Evolutionary conservation across 768 basidiomycete genomes (phyloP).

Genomic region (Russula earlei): DNA sequence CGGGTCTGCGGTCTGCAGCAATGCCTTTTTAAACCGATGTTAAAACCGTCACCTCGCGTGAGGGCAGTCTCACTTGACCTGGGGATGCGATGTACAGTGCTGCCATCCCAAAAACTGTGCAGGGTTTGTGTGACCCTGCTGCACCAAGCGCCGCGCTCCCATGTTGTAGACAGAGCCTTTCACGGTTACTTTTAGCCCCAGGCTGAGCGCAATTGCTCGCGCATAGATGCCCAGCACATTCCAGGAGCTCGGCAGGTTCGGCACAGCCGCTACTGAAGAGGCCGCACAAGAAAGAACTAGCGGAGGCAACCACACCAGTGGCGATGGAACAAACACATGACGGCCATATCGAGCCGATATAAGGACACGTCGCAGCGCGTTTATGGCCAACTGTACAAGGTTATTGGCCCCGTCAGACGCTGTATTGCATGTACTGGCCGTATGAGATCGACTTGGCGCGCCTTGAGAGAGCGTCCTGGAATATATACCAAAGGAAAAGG

Average conservation of each 20-base stretch:
- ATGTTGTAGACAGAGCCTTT: slow-evolving; percentile 98
- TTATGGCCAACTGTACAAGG: slow-evolving; percentile 97
- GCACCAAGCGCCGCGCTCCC: slow-evolving; percentile 51
- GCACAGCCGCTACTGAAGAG: slow-evolving; percentile 45
- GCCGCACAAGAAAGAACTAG: slow-evolving; percentile 42
- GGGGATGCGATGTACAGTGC: no score
- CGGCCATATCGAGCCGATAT: slow-evolving; percentile 82
- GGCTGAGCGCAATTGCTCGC: slow-evolving; percentile 85
- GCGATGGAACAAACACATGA: slow-evolving; percentile 55
- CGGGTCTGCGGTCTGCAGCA: no score
- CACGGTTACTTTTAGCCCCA: slow-evolving; percentile 88
- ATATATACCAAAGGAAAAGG: slow-evolving; percentile 90
- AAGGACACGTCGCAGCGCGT: slow-evolving; percentile 94
- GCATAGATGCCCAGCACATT: slow-evolving; percentile 84
- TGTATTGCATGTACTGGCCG: slow-evolving; percentile 89
- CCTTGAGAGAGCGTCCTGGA: slow-evolving; percentile 91
- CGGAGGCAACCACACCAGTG: slow-evolving; percentile 33
- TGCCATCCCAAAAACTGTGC: slow-evolving; percentile 62
- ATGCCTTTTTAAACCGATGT: no score
- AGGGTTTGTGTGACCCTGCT: slow-evolving; percentile 42
- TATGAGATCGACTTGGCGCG: slow-evolving; percentile 91
- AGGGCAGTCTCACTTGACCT: no score
- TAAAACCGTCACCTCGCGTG: no score
- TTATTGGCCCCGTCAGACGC: slow-evolving; percentile 98
- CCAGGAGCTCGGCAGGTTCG: slow-evolving; percentile 73